These are phyloP conservation scores for Pleurotus salmoneostramineus DNA, from an alignment of 768 basidiomycete species.

Conservation along the genomic window DNA sequence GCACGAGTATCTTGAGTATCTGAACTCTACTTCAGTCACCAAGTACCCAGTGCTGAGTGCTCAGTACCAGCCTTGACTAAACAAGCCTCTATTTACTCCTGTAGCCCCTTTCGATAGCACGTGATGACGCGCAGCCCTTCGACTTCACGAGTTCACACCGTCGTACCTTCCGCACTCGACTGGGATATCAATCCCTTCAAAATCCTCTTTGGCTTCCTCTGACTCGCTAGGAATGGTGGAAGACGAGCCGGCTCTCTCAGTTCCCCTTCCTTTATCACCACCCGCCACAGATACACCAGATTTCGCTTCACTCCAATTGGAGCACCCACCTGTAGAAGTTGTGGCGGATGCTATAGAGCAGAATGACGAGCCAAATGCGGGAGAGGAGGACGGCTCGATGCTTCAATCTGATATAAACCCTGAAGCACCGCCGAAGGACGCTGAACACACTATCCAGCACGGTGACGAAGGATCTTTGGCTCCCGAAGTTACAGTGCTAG, in stretches of 20 bases:
- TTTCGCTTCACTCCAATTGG: not conserved
- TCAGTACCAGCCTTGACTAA: not conserved
- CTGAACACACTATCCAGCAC: too few relatives aligned
- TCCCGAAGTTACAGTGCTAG: not conserved
- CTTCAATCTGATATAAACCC: too few relatives aligned
- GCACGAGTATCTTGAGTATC: too few relatives aligned
- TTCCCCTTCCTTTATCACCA: slow-evolving; percentile 2
- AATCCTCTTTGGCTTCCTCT: not conserved
- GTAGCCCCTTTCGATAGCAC: not conserved
- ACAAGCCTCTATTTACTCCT: not conserved
- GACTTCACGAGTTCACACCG: not conserved
- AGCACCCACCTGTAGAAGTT: not conserved
- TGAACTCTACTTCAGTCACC: not conserved
- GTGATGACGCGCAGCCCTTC: not conserved
- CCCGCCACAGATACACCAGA: not conserved
- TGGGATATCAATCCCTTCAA: not conserved
- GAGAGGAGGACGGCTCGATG: too few relatives aligned
- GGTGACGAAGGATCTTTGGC: too few relatives aligned
- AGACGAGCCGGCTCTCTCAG: slow-evolving; percentile 4
- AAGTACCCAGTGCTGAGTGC: not conserved
- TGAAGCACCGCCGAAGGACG: too few relatives aligned
- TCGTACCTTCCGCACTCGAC: not conserved
- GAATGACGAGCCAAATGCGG: too few relatives aligned
- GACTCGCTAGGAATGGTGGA: not conserved
- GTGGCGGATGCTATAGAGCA: not conserved